Evolutionary conservation across 2,329 filamentous ascomycete genomes (phyloP).

Genomic region (Sporothrix phasma): DNA sequence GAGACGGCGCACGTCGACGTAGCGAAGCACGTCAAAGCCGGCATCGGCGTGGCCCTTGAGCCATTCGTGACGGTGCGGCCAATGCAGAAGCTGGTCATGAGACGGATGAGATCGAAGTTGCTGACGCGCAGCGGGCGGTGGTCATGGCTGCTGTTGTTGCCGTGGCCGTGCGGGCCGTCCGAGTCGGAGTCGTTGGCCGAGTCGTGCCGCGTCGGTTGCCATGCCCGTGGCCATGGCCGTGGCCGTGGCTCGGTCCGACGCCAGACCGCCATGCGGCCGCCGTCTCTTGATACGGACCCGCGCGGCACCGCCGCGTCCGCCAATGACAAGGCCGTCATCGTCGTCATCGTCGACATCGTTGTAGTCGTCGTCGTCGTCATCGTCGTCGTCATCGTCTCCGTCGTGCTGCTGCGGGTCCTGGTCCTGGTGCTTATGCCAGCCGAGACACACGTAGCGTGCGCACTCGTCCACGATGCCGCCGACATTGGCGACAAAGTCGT

Average conservation of each 20-base stretch:
- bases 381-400: not conserved
- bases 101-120: constrained; percentile 61
- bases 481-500: constrained; percentile 66
- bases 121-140: constrained; percentile 29
- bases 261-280: not conserved
- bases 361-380: not conserved
- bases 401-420: not conserved
- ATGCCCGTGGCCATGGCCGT: not conserved
- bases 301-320: not conserved
- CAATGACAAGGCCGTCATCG: not conserved
- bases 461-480: constrained; percentile 78
- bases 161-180: not conserved
- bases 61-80: constrained; percentile 85
- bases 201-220: no score
- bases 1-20: constrained; percentile 80
- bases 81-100: constrained; percentile 78
- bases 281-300: not conserved
- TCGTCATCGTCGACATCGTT: not conserved
- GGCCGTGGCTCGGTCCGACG: not conserved
- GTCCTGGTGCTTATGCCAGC: not conserved
- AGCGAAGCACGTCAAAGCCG: constrained; percentile 55
- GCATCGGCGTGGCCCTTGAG: constrained; percentile 61
- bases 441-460: constrained; percentile 61
- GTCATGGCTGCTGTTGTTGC: no score
- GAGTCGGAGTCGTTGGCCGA: not conserved